Base-by-base conservation (phyloP, 805 yeast species). In the Candida berthetii region DNA sequence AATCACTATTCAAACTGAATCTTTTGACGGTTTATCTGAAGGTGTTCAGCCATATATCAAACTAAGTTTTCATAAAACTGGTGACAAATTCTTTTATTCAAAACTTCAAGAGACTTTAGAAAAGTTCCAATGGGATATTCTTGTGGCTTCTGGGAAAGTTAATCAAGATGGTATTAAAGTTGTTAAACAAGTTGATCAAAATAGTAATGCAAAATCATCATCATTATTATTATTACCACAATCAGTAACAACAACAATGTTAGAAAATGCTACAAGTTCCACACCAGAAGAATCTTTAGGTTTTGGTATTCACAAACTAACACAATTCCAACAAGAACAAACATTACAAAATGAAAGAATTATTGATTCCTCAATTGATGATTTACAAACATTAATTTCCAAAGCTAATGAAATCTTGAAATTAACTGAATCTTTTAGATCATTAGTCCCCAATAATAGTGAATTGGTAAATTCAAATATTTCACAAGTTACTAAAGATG, bases 21-120 rank as follows among this genome's bases (percentile, higher is more conserved):
- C 49, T 33, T 49, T 41, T 57, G 72, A 57, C 39, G 54, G 60
- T 5, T 31, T 52, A 4, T 40, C 41, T 7, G 57, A 45, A 11
- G 44, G 38, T 3, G 39, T 41, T 15, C 17, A 32, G 2, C 46
- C 50, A 1, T 70, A 72, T 39, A 69, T 84, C 11, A 87, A 85
- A 56, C 42, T 88, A 25, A 84, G 95, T 51, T 90, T 90, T 60
- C 74, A 90, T 44, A 72, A 71, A 32, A 83, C 84, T 5, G 95
- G 95, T 7, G 81, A 80, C 16, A 58, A 65, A 34, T 51, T 60
- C 10, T 79, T 83, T 48, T 74, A 70, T 44, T 71, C 68, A 18
- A 70, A 75, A 40, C 58, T 77, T 3, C 57, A 60, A 52, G 50
- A 58, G 33, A 55, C 72, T 14, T 36, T 84, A n/a, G 78, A 74